phyloP scores from a whole-genome alignment of 768 basidiomycete genomes.

The Pleurotus platypus region DNA sequence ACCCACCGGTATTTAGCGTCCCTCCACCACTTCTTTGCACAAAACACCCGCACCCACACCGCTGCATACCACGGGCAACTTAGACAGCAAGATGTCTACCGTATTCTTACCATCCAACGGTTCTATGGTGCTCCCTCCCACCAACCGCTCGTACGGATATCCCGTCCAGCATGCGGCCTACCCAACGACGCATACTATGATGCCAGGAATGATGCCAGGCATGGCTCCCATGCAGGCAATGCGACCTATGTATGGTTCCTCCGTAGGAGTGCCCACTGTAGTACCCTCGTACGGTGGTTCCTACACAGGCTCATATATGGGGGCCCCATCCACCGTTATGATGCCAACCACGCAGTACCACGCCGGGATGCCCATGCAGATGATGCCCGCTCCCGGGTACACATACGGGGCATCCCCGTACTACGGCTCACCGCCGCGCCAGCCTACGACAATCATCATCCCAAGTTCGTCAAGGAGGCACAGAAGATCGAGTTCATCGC shows the following conservation, averaged over 20 bases:
- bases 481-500: background rate
- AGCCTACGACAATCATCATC: conserved; percentile 1
- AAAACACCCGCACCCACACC: background rate
- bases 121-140: conserved; percentile 4
- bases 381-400: background rate
- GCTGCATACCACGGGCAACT: background rate
- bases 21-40: background rate
- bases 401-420: conserved; percentile 1
- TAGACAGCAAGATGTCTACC: conserved; percentile 1
- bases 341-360: background rate
- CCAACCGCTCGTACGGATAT: background rate
- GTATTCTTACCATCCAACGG: conserved; percentile 6
- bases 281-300: conserved; percentile 1
- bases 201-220: background rate
- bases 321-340: background rate
- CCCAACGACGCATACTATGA: background rate
- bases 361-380: conserved; percentile 1
- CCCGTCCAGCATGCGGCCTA: conserved; percentile 2
- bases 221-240: background rate
- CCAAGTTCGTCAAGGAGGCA: background rate
- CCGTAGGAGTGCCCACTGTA: background rate
- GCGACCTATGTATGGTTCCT: background rate
- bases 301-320: background rate
- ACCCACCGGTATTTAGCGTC: background rate
- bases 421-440: background rate